phyloP scores from a whole-genome alignment of 805 yeast species.

The Yarrowia phangngaensis region DNA sequence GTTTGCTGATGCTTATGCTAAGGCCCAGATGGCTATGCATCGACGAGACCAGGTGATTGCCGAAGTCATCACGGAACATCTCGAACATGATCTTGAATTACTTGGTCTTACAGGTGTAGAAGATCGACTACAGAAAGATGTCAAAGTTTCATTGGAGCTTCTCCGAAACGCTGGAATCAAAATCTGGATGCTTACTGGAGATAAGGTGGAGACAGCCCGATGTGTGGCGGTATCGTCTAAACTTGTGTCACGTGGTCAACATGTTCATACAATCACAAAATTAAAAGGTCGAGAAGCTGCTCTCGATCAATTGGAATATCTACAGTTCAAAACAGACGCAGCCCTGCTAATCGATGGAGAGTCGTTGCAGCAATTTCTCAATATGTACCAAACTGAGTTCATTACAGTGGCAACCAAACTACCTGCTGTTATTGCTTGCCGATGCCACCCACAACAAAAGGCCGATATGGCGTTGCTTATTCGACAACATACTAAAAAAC shows the following conservation, averaged over 20 bases:
- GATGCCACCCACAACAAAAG: constrained; percentile 98
- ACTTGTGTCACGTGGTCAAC: constrained; percentile 88
- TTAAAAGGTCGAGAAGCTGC: constrained; percentile 61
- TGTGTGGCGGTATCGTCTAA: constrained; percentile 97
- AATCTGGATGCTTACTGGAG: constrained; percentile 99
- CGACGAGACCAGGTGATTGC: constrained; percentile 76
- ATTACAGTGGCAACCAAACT: constrained; percentile 69
- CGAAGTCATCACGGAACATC: constrained; percentile 57
- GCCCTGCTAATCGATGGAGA: constrained; percentile 93
- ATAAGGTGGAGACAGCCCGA: constrained; percentile 95
- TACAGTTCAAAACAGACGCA: constrained; percentile 58
- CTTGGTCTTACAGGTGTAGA: constrained; percentile 96
- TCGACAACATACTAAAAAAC: constrained; percentile 70
- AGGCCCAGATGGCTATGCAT: constrained; percentile 73
- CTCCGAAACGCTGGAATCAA: constrained; percentile 94
- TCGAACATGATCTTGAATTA: constrained; percentile 81
- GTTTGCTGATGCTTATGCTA: constrained; percentile 60
- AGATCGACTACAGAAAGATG: constrained; percentile 87
- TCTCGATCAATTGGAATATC: constrained; percentile 66
- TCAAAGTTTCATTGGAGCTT: constrained; percentile 85
- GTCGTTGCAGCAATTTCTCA: constrained; percentile 67
- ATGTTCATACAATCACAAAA: constrained; percentile 79
- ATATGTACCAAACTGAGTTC: constrained; percentile 63
- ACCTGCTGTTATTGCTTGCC: constrained; percentile 96
- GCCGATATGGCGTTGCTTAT: constrained; percentile 89